Conservation (phyloP, 768 basidiomycete species). For the Astraeus odoratus region DNA sequence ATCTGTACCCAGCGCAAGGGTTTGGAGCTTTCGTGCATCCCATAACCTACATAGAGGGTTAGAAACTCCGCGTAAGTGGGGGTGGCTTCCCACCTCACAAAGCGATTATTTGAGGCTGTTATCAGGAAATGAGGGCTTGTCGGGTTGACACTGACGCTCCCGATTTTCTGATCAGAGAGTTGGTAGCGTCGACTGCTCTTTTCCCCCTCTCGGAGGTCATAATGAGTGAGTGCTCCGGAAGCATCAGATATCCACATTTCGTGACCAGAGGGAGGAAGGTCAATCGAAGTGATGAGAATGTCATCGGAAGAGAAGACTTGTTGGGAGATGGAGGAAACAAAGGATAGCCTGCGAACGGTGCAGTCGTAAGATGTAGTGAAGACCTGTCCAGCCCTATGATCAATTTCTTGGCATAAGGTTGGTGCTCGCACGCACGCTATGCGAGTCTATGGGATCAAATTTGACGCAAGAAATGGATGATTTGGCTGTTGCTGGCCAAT, state of each 20-base stretch:
- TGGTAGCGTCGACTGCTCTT: constrained; percentile 54
- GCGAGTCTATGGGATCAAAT: constrained; percentile 67
- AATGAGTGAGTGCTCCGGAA: constrained; percentile 62
- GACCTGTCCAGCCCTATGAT: constrained; percentile 37
- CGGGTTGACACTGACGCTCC: constrained; percentile 75
- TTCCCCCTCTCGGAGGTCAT: constrained; percentile 62
- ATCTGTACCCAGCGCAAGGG: constrained; percentile 27
- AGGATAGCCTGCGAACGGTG: constrained; percentile 66
- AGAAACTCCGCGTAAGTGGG: background rate
- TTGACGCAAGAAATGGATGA: constrained; percentile 78
- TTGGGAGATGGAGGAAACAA: constrained; percentile 62
- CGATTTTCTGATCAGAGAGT: constrained; percentile 68
- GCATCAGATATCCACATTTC: constrained; percentile 85
- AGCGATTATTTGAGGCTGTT: constrained; percentile 70
- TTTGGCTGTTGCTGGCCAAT: constrained; percentile 77
- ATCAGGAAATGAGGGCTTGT: constrained; percentile 56
- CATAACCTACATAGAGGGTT: constrained; percentile 48
- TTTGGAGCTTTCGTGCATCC: constrained; percentile 64
- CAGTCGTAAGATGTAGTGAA: constrained; percentile 82
- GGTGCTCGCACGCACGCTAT: constrained; percentile 44
- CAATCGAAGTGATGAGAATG: constrained; percentile 62
- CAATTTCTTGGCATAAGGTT: background rate
- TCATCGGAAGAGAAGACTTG: constrained; percentile 59
- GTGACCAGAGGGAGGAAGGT: constrained; percentile 57
- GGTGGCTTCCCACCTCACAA: constrained; percentile 48